Evolutionary conservation across 805 yeast genomes (phyloP).

Genomic region (Metschnikowia proteae): DNA sequence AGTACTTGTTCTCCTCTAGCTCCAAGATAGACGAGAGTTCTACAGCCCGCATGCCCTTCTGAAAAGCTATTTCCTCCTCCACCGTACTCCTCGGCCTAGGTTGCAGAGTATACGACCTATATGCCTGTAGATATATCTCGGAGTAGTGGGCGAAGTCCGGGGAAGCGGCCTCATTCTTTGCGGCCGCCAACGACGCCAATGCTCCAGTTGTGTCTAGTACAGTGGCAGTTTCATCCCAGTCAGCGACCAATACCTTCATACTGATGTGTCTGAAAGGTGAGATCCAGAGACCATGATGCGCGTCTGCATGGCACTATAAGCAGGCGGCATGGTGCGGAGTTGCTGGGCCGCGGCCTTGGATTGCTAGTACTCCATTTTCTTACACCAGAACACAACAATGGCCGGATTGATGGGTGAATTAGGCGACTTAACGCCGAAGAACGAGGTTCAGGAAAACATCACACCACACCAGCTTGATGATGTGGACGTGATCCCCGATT

Average conservation of each 20-base stretch:
- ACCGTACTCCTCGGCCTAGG: conserved; percentile 18
- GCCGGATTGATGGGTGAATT: conserved; percentile 15
- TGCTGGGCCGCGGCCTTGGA: background rate
- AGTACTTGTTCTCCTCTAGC: conserved; percentile 35
- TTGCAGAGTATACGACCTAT: conserved; percentile 22
- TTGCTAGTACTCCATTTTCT: background rate
- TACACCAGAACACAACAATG: conserved; percentile 2
- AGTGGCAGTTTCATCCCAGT: conserved; percentile 70
- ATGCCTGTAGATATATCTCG: conserved; percentile 38
- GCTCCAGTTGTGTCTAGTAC: conserved; percentile 49
- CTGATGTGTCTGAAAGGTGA: no score
- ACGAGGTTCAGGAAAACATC: conserved; percentile 10
- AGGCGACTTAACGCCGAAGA: conserved; percentile 12
- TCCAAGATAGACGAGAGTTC: conserved; percentile 49
- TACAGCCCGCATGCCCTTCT: conserved; percentile 40
- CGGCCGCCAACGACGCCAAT: conserved; percentile 48
- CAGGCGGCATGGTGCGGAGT: background rate
- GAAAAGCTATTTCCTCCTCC: conserved; percentile 43
- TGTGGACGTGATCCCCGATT: conserved; percentile 9
- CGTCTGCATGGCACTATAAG: background rate
- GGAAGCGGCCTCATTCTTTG: conserved; percentile 34
- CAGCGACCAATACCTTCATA: conserved; percentile 34
- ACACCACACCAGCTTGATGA: conserved; percentile 7
- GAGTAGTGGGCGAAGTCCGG: conserved; percentile 42
- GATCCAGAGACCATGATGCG: background rate